Evolutionary conservation across 1,139 yeast species (phyloP).

Genomic region (Lodderomyces parapsilosis): DNA sequence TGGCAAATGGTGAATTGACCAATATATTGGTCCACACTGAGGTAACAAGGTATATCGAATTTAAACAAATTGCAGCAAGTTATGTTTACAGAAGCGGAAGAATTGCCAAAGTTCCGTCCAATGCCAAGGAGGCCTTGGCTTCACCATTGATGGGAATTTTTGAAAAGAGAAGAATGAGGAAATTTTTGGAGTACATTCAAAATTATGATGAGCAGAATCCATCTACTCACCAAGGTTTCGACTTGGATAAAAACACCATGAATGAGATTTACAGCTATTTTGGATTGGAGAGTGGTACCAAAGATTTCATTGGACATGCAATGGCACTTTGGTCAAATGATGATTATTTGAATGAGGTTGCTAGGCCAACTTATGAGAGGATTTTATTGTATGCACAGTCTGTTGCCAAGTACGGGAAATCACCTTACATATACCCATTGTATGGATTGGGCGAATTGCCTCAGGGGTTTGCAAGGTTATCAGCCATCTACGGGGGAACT

Average conservation of each 20-base stretch:
- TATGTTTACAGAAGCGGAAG: conserved; percentile 90
- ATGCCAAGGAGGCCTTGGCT: conserved; percentile 84
- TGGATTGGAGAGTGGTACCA: conserved; percentile 90
- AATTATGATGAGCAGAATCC: conserved; percentile 75
- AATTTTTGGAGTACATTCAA: conserved; percentile 84
- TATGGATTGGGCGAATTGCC: conserved; percentile 98
- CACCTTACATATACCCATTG: conserved; percentile 93
- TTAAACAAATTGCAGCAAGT: conserved; percentile 92
- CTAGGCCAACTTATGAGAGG: conserved; percentile 89
- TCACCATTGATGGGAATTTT: conserved; percentile 94
- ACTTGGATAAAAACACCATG: conserved; percentile 88
- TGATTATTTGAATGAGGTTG: conserved; percentile 84
- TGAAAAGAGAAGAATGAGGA: conserved; percentile 94
- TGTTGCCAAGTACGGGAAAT: conserved; percentile 92
- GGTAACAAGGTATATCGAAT: conserved; percentile 93
- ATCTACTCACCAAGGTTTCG: conserved; percentile 82
- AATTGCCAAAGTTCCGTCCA: conserved; percentile 94
- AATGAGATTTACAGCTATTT: conserved; percentile 86
- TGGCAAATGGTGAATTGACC: conserved; percentile 98
- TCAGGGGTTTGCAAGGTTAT: conserved; percentile 95
- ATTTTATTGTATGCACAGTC: conserved; percentile 83
- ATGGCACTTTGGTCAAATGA: conserved; percentile 98
- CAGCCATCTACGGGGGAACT: conserved; percentile 98
- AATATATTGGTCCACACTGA: conserved; percentile 93
- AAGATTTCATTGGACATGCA: conserved; percentile 96